Percentiles rank a stretch among this genome's conserved stretches.
Conservation (phyloP, 176 grass and related monocot genomes). For the Cenchrus fungigraminus region DNA sequence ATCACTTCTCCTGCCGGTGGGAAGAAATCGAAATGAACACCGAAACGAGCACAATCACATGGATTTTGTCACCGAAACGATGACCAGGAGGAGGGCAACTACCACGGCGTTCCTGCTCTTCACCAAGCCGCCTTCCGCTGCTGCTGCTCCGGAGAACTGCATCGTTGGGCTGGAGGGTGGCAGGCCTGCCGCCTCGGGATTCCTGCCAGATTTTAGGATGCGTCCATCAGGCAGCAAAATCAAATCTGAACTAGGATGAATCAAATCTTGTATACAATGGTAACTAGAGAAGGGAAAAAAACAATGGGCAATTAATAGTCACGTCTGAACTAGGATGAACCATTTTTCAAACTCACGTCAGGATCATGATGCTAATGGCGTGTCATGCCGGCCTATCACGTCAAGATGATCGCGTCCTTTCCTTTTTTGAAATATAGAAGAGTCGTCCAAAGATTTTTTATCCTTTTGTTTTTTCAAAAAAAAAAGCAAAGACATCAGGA, state of each 20-base stretch:
- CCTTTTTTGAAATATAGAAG: not conserved
- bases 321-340: not conserved
- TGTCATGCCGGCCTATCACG: not conserved
- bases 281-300: not conserved
- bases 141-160: slow-evolving; percentile 12
- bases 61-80: not conserved
- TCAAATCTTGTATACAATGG: not conserved
- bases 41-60: not conserved
- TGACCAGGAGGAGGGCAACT: not conserved
- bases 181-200: slow-evolving; percentile 38
- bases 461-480: no score
- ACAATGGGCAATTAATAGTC: no score
- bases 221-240: not conserved
- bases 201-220: slow-evolving; percentile 49
- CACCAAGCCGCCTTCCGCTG: no score
- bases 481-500: no score
- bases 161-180: slow-evolving; percentile 20
- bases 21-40: no score
- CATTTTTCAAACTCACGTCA: not conserved
- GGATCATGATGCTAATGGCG: not conserved
- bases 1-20: no score
- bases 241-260: not conserved
- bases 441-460: no score
- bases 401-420: not conserved
- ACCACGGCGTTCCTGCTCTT: not conserved